Evolutionary conservation across 768 basidiomycete species (phyloP).

Genomic region (Hemileccinum rubropunctum): DNA sequence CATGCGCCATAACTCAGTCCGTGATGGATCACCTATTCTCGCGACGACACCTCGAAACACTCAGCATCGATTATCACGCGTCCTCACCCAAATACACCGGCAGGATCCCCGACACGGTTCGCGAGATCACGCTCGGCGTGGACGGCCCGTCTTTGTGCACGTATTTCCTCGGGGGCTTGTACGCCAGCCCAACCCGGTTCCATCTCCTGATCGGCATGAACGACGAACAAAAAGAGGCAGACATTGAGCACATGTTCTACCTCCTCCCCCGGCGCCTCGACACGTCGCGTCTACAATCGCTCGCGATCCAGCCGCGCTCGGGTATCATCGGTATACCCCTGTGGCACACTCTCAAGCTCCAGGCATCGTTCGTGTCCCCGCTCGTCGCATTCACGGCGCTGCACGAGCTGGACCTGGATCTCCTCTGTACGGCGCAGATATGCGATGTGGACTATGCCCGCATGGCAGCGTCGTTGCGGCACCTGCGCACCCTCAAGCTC

Average conservation of each 20-base stretch:
- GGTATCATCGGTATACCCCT: not conserved
- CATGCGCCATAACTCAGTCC: conserved; percentile 10
- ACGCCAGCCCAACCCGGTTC: conserved; percentile 11
- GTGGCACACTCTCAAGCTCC: conserved; percentile 4
- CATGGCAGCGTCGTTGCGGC: conserved; percentile 10
- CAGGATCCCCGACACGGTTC: conserved; percentile 11
- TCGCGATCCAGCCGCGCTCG: conserved; percentile 7
- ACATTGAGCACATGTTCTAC: conserved; percentile 5
- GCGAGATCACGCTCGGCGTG: conserved; percentile 7
- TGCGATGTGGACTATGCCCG: conserved; percentile 8
- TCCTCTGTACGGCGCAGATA: conserved; percentile 7
- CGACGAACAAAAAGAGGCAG: not conserved
- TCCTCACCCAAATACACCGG: conserved; percentile 12
- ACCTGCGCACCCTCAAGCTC: conserved; percentile 14
- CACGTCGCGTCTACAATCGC: not conserved
- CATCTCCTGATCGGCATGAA: conserved; percentile 7
- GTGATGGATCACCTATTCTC: conserved; percentile 13
- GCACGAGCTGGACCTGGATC: conserved; percentile 17
- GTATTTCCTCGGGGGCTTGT: conserved; percentile 6
- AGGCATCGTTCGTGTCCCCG: not conserved
- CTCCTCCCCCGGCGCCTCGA: conserved; percentile 13
- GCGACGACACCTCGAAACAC: conserved; percentile 1
- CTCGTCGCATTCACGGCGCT: conserved; percentile 14
- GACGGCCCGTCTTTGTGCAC: conserved; percentile 3
- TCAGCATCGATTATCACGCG: conserved; percentile 10